Evolutionary conservation across 495 filamentous ascomycete species (phyloP), one percentile per base, ranked within the genome.

Genomic region (Durotheca rogersii): DNA sequence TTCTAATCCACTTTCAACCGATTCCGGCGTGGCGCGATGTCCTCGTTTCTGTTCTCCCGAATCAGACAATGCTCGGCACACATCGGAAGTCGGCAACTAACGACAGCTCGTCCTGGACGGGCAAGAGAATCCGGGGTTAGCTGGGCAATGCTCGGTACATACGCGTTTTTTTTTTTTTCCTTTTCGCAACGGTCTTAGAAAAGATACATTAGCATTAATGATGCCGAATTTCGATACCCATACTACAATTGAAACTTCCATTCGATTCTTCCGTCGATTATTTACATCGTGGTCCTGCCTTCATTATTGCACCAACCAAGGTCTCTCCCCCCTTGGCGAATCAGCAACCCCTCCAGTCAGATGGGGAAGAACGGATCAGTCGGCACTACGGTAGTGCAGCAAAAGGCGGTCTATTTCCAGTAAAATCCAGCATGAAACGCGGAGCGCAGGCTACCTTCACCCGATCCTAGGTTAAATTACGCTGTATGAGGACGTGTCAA

Each of bases 161-260:
- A n/a, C n/a, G n/a, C n/a, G n/a, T n/a, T n/a, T n/a, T n/a, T n/a
- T n/a, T n/a, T n/a, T n/a, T n/a, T n/a, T n/a, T n/a, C n/a, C n/a
- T 43, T 33, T 44, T 42, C 39, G 35, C 35, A 47, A 50, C 30
- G 52, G 20, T 33, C 47, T 23, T 56, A 56, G 51, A 55, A 32
- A 47, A 41, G 31, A 41, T 51, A n/a, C n/a, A 18, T 25, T 27
- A 11, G 44, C 32, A 56, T 34, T 54, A 56, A 55, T 56, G 57
- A 60, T 60, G 36, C 56, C 41, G 52, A 57, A 52, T 44, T 32
- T 56, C 57, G 57, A 60, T 60, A 60, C 57, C 57, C 57, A 47
- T n/a, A n/a, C 12, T 39, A 37, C 33, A 17, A 12, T n/a, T n/a
- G n/a, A n/a, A n/a, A n/a, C 4, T 11, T 35, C 4, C 11, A 6